phyloP scores from a whole-genome alignment of 208 protist species.

The Paratrypanosoma confusum region DNA sequence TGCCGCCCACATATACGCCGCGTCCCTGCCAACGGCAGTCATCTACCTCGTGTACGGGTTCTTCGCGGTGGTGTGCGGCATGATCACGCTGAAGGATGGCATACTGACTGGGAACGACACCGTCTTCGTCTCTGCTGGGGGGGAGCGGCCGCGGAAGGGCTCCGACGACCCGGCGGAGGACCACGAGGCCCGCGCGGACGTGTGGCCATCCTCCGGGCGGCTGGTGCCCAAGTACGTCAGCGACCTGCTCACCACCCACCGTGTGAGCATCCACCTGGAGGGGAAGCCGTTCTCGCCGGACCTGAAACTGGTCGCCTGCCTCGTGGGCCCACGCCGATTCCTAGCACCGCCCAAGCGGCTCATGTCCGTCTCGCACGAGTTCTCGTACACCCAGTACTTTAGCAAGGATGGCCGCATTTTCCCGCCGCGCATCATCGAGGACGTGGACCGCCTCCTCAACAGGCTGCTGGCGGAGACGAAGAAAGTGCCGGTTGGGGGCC shows the following conservation, averaged over 20 bases:
- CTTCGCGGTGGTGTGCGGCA: background rate
- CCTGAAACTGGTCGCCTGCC: slow-evolving; percentile 28
- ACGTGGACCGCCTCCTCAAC: slow-evolving; percentile 25
- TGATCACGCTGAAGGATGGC: background rate
- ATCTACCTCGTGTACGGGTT: background rate
- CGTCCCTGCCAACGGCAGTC: background rate
- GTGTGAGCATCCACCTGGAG: slow-evolving; percentile 24
- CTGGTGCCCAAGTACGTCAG: no score
- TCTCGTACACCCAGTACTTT: slow-evolving; percentile 65
- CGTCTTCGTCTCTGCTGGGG: no score
- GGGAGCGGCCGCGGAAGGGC: no score
- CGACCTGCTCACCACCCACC: no score
- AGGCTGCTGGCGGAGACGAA: no score
- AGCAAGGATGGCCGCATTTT: slow-evolving; percentile 53
- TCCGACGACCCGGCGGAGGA: no score
- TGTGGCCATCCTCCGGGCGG: no score
- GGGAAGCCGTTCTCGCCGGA: slow-evolving; percentile 15
- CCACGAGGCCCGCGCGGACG: no score
- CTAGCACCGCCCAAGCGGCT: slow-evolving; percentile 22
- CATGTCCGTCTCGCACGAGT: slow-evolving; percentile 26
- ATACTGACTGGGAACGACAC: no score
- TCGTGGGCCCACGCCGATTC: slow-evolving; percentile 22
- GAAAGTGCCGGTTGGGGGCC: no score
- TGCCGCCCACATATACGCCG: background rate
- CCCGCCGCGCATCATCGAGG: slow-evolving; percentile 40